Evolutionary conservation across 2,329 filamentous ascomycete genomes (phyloP).

Genomic region (Thelonectria rubi): DNA sequence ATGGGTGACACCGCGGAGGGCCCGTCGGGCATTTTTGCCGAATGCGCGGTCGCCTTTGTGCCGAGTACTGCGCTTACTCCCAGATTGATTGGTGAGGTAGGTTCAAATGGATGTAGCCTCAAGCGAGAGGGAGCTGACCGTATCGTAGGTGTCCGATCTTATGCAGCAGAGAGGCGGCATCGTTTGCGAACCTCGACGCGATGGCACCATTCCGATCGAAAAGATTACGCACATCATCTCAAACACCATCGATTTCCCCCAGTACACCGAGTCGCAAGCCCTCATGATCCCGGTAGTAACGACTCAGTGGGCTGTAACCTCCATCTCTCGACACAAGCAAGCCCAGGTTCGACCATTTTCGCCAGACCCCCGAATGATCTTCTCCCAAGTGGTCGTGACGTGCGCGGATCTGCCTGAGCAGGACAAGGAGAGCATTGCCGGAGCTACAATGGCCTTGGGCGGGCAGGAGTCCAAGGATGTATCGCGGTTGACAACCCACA

Average conservation of each 20-base stretch:
- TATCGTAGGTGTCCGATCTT: slow-evolving; percentile 52
- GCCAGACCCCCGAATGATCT: slow-evolving; percentile 89
- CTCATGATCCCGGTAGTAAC: slow-evolving; percentile 86
- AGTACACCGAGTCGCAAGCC: slow-evolving; percentile 78
- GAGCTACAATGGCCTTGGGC: slow-evolving; percentile 88
- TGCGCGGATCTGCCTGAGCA: slow-evolving; percentile 85
- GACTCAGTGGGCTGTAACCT: slow-evolving; percentile 80
- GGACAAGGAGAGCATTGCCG: slow-evolving; percentile 92
- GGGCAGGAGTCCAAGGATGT: slow-evolving; percentile 80
- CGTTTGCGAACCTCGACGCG: slow-evolving; percentile 56
- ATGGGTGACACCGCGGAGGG: slow-evolving; percentile 45
- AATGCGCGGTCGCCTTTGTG: slow-evolving; percentile 58
- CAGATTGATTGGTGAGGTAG: slow-evolving; percentile 54
- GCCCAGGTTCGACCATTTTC: slow-evolving; percentile 85
- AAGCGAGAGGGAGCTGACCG: slow-evolving; percentile 11
- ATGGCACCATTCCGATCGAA: slow-evolving; percentile 59
- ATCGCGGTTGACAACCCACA: slow-evolving; percentile 81
- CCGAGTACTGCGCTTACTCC: slow-evolving; percentile 52
- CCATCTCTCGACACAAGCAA: slow-evolving; percentile 73
- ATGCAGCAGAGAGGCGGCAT: slow-evolving; percentile 61
- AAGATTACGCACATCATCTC: slow-evolving; percentile 67
- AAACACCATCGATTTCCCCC: slow-evolving; percentile 88
- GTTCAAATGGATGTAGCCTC: neutral
- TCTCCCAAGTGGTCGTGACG: slow-evolving; percentile 83
- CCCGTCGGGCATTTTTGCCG: slow-evolving; percentile 48